These are phyloP conservation scores for Aspergillus japonicus DNA, from an alignment of 2,329 filamentous ascomycete genomes.

Conservation along the genomic window DNA sequence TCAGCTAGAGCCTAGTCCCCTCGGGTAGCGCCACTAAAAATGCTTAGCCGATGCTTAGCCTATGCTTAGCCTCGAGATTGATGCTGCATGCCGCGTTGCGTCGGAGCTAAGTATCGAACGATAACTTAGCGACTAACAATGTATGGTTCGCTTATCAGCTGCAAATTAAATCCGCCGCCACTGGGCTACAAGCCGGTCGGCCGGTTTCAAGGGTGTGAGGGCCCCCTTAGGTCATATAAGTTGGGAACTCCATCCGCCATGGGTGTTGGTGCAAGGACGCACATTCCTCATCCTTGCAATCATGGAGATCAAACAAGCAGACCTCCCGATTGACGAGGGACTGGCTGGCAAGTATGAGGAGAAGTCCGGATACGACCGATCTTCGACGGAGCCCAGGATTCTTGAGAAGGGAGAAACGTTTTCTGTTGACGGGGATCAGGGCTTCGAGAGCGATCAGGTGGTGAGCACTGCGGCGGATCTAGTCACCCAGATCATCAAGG, in stretches of 20 bases:
- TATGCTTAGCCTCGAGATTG: neutral
- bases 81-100: neutral
- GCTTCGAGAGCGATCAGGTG: neutral
- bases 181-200: neutral
- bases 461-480: slow-evolving; percentile 4
- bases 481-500: slow-evolving; percentile 4
- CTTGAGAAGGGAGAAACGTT: neutral
- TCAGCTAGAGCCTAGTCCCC: too few relatives aligned
- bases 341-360: neutral
- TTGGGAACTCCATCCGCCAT: neutral
- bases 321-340: neutral
- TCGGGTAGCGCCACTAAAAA: neutral
- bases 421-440: neutral
- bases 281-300: neutral
- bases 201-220: neutral
- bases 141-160: neutral
- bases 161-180: neutral
- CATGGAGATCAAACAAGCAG: neutral
- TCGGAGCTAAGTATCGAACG: neutral
- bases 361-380: neutral
- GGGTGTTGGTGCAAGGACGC: neutral
- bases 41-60: slow-evolving; percentile 7
- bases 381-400: neutral
- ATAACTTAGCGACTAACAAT: neutral
- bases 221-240: neutral